A percentile compares a stretch with the other conserved stretches of the same genome.
Conservation (phyloP, 192 early-diverging fungal genomes). For the Backusella tarrabulga region DNA sequence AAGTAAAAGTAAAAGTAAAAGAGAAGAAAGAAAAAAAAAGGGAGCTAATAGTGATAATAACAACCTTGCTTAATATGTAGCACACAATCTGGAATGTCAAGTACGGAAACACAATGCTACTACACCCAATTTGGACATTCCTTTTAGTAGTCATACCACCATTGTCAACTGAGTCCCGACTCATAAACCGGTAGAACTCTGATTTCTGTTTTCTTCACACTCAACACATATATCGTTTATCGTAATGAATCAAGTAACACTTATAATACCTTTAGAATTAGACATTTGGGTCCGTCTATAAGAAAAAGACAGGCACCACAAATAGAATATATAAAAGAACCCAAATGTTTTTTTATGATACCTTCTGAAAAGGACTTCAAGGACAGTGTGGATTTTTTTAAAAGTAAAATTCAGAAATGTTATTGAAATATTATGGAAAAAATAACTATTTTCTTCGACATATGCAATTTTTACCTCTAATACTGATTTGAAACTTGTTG, state of each 20-base stretch:
- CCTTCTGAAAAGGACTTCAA: not conserved
- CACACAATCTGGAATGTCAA: not conserved
- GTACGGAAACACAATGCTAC: not conserved
- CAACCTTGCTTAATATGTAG: not conserved
- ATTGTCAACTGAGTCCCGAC: not conserved
- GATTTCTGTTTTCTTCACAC: not conserved
- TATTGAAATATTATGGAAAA: not conserved
- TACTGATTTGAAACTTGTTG: not conserved
- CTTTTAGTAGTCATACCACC: not conserved
- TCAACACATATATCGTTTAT: not conserved
- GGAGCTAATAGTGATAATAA: not conserved
- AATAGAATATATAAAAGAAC: not conserved
- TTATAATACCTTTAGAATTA: not conserved
- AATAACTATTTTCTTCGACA: not conserved
- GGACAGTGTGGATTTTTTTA: not conserved
- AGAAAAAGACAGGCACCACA: not conserved
- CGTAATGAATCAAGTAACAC: not conserved
- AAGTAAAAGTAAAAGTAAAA: not conserved
- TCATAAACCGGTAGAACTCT: not conserved
- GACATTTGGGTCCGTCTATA: not conserved
- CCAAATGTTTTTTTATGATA: not conserved
- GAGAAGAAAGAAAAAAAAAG: not conserved
- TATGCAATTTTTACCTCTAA: not conserved
- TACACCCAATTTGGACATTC: slow-evolving; percentile 5
- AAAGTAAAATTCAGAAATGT: not conserved